Evolutionary conservation across 306 rosid genomes (phyloP).

Genomic region (Gleditsia sinensis): DNA sequence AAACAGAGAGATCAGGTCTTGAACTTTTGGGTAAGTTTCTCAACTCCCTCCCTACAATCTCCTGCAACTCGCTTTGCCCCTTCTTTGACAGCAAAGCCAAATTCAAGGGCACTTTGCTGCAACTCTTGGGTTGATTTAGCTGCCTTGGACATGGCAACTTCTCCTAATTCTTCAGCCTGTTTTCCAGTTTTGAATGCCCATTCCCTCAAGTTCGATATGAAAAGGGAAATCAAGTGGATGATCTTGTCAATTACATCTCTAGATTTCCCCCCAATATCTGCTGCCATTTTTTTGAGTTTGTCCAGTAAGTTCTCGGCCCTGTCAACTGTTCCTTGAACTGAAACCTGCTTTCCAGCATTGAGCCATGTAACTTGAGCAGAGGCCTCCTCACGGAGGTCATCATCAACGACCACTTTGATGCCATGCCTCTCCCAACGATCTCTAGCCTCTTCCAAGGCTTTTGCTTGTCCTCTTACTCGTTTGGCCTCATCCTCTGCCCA

Average conservation of each 20-base stretch:
- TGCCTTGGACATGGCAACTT: slow-evolving; percentile 53
- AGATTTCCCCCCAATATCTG: slow-evolving; percentile 65
- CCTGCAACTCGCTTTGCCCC: slow-evolving; percentile 78
- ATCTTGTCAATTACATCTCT: slow-evolving; percentile 59
- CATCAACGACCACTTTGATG: slow-evolving; percentile 89
- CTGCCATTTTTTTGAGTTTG: slow-evolving; percentile 69
- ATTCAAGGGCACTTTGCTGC: slow-evolving; percentile 64
- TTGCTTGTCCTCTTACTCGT: slow-evolving; percentile 91
- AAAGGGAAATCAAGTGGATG: slow-evolving; percentile 53
- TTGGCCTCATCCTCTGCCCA: slow-evolving; percentile 99
- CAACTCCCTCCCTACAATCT: slow-evolving; percentile 93
- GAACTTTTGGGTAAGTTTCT: slow-evolving; percentile 83
- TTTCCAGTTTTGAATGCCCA: slow-evolving; percentile 59
- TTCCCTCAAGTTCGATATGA: slow-evolving; percentile 62
- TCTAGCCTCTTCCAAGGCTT: slow-evolving; percentile 89
- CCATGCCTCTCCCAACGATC: slow-evolving; percentile 96
- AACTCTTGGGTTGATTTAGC: slow-evolving; percentile 57
- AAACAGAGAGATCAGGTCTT: slow-evolving; percentile 52
- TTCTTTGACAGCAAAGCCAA: slow-evolving; percentile 60
- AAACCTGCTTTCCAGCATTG: slow-evolving; percentile 64
- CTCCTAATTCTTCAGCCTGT: slow-evolving; percentile 58
- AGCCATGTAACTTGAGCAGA: slow-evolving; percentile 80
- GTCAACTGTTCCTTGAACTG: slow-evolving; percentile 65
- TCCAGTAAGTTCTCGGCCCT: slow-evolving; percentile 72
- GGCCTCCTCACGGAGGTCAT: slow-evolving; percentile 83